phyloP scores from a whole-genome alignment of 2,329 filamentous ascomycete genomes.

The Colletotrichum musae region DNA sequence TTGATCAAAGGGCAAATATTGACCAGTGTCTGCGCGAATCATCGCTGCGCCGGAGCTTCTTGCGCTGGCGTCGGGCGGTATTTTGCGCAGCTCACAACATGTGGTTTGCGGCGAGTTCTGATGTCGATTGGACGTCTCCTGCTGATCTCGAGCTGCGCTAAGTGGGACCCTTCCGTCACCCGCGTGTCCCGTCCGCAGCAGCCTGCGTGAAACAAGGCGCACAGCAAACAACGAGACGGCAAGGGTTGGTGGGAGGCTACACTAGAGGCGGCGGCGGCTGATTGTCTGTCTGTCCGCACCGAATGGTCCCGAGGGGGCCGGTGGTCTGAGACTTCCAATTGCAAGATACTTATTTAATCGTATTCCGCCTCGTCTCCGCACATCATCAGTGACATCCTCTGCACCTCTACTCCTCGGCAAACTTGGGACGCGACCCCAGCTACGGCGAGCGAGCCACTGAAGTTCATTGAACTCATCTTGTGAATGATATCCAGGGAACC shows the following conservation, averaged over 20 bases:
- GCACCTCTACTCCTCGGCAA: neutral
- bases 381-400: neutral
- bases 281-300: slow-evolving; percentile 8
- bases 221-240: neutral
- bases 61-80: neutral
- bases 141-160: slow-evolving; percentile 32
- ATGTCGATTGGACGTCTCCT: slow-evolving; percentile 22
- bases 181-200: slow-evolving; percentile 30
- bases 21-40: slow-evolving; percentile 8
- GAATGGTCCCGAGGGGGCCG: slow-evolving; percentile 23
- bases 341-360: slow-evolving; percentile 21
- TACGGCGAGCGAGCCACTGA: neutral
- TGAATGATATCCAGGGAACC: neutral
- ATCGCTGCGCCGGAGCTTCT: neutral
- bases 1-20: slow-evolving; percentile 12
- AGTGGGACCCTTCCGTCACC: slow-evolving; percentile 37
- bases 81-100: neutral
- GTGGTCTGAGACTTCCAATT: slow-evolving; percentile 1
- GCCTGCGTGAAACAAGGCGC: slow-evolving; percentile 18
- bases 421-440: neutral
- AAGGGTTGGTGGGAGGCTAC: slow-evolving; percentile 11
- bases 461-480: neutral
- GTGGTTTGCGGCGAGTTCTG: slow-evolving; percentile 10
- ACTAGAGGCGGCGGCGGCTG: slow-evolving; percentile 2
- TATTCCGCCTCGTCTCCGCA: slow-evolving; percentile 26